Conservation (phyloP, 2,329 filamentous ascomycete species). For the Phialophora macrospora region DNA sequence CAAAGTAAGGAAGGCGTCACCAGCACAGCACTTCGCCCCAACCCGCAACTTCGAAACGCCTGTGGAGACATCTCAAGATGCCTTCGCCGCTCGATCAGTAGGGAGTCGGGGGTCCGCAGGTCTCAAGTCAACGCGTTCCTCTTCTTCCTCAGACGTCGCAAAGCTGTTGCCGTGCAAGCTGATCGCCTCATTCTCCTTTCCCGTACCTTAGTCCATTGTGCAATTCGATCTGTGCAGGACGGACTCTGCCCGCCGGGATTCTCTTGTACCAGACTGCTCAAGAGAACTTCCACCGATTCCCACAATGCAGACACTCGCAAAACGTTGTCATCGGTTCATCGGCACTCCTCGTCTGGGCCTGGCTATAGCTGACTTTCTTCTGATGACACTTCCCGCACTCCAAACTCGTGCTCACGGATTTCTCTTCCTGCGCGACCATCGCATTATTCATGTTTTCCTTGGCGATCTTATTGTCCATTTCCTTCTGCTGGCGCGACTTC, state of each 20-base stretch:
- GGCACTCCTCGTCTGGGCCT: constrained; percentile 92
- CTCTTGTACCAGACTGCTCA: constrained; percentile 1
- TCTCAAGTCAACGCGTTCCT: neutral
- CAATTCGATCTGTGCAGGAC: neutral
- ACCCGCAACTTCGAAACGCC: neutral
- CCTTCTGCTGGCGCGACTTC: constrained; percentile 80
- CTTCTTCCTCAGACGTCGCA: neutral
- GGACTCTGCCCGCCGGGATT: neutral
- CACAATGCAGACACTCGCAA: constrained; percentile 55
- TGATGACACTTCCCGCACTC: constrained; percentile 91
- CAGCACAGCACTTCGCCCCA: neutral
- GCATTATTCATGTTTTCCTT: constrained; percentile 97
- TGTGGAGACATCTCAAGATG: neutral
- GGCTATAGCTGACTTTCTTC: constrained; percentile 92
- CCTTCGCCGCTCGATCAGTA: neutral
- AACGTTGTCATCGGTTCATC: constrained; percentile 76
- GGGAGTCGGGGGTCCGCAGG: no score
- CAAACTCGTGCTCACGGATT: constrained; percentile 84
- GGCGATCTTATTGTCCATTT: constrained; percentile 74
- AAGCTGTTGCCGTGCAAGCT: neutral
- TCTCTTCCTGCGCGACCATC: constrained; percentile 90
- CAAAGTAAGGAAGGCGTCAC: neutral
- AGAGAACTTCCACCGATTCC: constrained; percentile 51
- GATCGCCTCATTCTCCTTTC: no score
- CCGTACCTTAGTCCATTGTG: neutral